Base-by-base conservation (phyloP, 2,329 filamentous ascomycete genomes). In the Alternaria brassicae region DNA sequence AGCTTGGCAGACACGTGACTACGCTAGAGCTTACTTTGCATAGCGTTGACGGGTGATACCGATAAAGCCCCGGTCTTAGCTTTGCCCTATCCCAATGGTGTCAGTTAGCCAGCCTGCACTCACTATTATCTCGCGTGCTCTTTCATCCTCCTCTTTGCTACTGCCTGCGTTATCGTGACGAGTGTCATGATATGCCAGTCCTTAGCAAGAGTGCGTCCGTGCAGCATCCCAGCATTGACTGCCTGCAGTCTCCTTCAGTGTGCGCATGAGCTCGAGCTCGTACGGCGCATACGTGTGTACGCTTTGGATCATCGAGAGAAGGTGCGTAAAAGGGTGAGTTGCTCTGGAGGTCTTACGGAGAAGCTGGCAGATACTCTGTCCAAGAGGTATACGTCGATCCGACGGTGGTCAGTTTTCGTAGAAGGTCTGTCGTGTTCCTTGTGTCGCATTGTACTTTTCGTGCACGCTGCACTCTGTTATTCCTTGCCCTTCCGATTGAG, bases 1-100 rank as follows among this genome's bases (percentile, higher is more conserved):
- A 62, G 66, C 54, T 66, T 66, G 15, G 57, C 19, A 13, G 28
- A n/a, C 73, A 75, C 73, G 73, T 75, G 72, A 75, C 52, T 10
- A 10, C 34, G 52, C 71, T 72, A 74, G 47, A n/a, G 42, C 57
- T 41, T 7, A 58, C 56, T 34, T 34, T 6, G 52, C 62, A 47
- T 51, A 57, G 56, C 25, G 21, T n/a, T 5, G 21, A 15, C 40
- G 36, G 56, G 36, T 42, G 42, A 21, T 41, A 47, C 72, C 68
- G 68, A 72, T 53, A 60, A 64, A 54, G 48, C 59, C 60, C 69
- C 69, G 63, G 58, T 19, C 53, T 51, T 45, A 59, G 42, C 45
- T 52, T 54, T 61, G 44, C 51, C 51, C 52, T 53, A 39, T 56
- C 44, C 55, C 27, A 3, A 40, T 34, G 28, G 23, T 56, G 52